phyloP scores from a whole-genome alignment of 1,284 basidiomycete genomes.

The Schizopora paradoxa region DNA sequence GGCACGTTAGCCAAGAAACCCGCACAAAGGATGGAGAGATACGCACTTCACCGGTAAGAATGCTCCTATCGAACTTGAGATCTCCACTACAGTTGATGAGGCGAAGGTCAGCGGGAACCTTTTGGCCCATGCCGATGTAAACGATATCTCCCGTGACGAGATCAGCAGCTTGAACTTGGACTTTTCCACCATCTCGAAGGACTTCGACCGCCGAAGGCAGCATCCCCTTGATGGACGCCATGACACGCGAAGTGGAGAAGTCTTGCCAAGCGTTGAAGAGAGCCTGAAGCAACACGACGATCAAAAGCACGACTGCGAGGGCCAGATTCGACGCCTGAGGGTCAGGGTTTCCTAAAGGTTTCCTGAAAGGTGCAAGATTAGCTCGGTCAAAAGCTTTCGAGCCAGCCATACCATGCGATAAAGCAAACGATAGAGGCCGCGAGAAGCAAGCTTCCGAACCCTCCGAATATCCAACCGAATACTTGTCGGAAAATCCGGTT shows the following conservation, averaged over 20 bases:
- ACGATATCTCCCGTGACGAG: slow-evolving; percentile 64
- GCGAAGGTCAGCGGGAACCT: slow-evolving; percentile 67
- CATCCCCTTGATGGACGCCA: slow-evolving; percentile 48
- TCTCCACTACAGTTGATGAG: slow-evolving; percentile 54
- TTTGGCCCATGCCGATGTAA: slow-evolving; percentile 50
- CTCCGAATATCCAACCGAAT: slow-evolving; percentile 43
- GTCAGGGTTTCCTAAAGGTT: slow-evolving; percentile 43
- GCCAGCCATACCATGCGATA: slow-evolving; percentile 36
- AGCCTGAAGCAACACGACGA: slow-evolving; percentile 37
- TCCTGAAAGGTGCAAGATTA: slow-evolving; percentile 30
- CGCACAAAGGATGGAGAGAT: neutral
- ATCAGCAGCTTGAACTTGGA: slow-evolving; percentile 45
- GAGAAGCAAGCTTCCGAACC: slow-evolving; percentile 53
- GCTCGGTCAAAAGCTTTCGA: slow-evolving; percentile 6
- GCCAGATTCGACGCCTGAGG: slow-evolving; percentile 43
- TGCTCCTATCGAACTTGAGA: slow-evolving; percentile 52
- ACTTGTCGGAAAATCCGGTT: slow-evolving; percentile 36
- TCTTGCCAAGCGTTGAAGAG: slow-evolving; percentile 44
- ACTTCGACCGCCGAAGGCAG: slow-evolving; percentile 45
- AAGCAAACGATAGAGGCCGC: slow-evolving; percentile 44
- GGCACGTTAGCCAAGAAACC: neutral
- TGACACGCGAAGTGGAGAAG: slow-evolving; percentile 37
- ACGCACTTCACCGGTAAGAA: slow-evolving; percentile 51
- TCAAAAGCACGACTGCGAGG: slow-evolving; percentile 43
- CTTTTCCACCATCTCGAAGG: slow-evolving; percentile 37